phyloP scores from a whole-genome alignment of 495 filamentous ascomycete genomes.

The Rusavskia elegans region DNA sequence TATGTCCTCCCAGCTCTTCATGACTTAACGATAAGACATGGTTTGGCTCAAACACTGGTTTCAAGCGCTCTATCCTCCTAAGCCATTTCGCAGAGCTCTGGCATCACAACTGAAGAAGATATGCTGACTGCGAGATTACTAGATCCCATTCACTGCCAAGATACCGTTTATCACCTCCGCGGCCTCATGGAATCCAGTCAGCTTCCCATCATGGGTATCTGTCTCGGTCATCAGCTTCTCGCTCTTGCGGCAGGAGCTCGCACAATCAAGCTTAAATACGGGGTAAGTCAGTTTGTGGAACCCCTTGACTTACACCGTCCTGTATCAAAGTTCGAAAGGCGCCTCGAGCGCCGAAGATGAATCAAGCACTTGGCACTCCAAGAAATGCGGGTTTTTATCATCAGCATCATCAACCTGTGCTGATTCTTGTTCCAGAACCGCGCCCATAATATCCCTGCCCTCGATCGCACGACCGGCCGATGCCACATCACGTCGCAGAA shows the following conservation, averaged over 20 bases:
- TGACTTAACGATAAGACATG: conserved; percentile 47
- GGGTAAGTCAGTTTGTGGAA: conserved; percentile 13
- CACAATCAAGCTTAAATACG: conserved; percentile 94
- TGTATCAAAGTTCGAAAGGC: no score
- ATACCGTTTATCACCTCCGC: conserved; percentile 78
- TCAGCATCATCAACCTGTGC: no score
- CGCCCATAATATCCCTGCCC: conserved; percentile 92
- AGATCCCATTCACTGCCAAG: conserved; percentile 88
- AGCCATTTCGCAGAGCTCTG: no score
- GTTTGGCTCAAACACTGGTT: no score
- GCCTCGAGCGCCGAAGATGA: no score
- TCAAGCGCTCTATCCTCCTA: no score
- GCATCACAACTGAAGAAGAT: no score
- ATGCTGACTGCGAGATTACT: conserved; percentile 41
- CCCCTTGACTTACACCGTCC: no score
- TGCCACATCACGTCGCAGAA: conserved; percentile 99
- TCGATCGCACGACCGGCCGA: conserved; percentile 85
- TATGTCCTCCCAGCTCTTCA: background rate
- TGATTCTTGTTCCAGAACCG: conserved; percentile 39
- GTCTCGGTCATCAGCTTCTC: conserved; percentile 88
- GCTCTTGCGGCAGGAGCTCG: conserved; percentile 77
- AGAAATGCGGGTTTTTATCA: no score
- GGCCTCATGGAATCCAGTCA: conserved; percentile 80
- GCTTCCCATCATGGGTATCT: conserved; percentile 93
- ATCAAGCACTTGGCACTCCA: no score